Conservation (phyloP, 176 grass and related monocot genomes). For the Carex parvula region DNA sequence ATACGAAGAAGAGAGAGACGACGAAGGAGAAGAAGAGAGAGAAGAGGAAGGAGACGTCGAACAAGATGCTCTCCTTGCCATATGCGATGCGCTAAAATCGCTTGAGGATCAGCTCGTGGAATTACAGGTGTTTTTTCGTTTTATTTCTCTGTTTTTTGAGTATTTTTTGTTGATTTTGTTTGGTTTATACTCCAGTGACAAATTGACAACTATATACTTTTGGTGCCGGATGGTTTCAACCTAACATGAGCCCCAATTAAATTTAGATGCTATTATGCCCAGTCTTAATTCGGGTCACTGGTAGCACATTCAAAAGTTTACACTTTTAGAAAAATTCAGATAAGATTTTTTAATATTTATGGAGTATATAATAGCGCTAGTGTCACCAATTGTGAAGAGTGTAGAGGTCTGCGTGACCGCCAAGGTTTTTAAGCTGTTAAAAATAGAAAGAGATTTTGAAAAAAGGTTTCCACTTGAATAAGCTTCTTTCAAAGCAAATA, state of each 20-base stretch:
- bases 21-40: background rate
- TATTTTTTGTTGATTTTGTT: conserved; percentile 1
- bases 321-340: background rate
- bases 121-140: conserved; percentile 49
- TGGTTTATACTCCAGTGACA: background rate
- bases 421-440: background rate
- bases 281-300: background rate
- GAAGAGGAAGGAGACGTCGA: conserved; percentile 21
- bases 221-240: background rate
- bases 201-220: background rate
- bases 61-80: conserved; percentile 42
- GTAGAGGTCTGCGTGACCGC: background rate
- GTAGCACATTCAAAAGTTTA: no score
- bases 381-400: background rate
- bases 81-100: conserved; percentile 65
- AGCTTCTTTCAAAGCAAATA: background rate
- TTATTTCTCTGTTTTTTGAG: background rate
- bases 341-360: background rate
- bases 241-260: background rate
- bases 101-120: conserved; percentile 72
- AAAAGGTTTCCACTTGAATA: background rate
- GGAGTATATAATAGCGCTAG: background rate
- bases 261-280: background rate
- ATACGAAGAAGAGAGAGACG: background rate
- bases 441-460: background rate